These are phyloP conservation scores for Apophysomyces elegans DNA, from an alignment of 371 early-diverging fungal genomes.

Conservation along the genomic window DNA sequence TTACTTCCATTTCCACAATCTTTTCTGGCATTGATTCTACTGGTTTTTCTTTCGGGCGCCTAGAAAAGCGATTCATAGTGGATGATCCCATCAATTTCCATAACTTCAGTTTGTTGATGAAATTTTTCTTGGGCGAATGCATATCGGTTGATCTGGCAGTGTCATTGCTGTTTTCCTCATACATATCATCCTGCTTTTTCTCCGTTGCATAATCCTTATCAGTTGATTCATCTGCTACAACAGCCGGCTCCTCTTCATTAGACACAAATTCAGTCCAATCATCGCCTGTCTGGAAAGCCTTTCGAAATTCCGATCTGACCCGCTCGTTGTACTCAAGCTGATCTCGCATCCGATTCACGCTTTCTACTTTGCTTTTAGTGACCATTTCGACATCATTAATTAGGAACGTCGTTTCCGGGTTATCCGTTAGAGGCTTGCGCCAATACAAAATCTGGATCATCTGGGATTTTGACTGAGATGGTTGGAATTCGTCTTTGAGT, in stretches of 20 bases:
- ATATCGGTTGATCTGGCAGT: conserved; percentile 3
- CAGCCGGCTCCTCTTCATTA: conserved; percentile 1
- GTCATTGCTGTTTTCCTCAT: neutral
- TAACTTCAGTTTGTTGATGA: conserved; percentile 32
- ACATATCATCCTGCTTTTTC: neutral
- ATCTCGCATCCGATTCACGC: conserved; percentile 56
- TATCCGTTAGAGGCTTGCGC: conserved; percentile 53
- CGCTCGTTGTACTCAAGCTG: conserved; percentile 46
- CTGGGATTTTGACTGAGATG: conserved; percentile 34
- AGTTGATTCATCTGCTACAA: conserved; percentile 8
- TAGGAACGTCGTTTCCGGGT: conserved; percentile 24
- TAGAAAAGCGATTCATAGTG: conserved; percentile 24
- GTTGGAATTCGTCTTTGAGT: conserved; percentile 18
- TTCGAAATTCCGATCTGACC: conserved; percentile 44
- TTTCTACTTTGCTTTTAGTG: conserved; percentile 43
- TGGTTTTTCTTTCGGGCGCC: conserved; percentile 23
- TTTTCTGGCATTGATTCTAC: conserved; percentile 30
- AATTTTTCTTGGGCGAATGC: conserved; percentile 18
- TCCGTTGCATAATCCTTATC: neutral
- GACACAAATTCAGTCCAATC: conserved; percentile 52
- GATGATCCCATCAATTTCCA: conserved; percentile 31
- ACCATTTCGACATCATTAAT: conserved; percentile 42
- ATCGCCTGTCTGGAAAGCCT: conserved; percentile 32
- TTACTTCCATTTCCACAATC: conserved; percentile 48
- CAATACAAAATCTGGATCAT: conserved; percentile 64